Evolutionary conservation across 73 alveolate genomes (phyloP), one percentile per base, ranked within the genome.

Genomic region (Paramecium sonneborni): DNA sequence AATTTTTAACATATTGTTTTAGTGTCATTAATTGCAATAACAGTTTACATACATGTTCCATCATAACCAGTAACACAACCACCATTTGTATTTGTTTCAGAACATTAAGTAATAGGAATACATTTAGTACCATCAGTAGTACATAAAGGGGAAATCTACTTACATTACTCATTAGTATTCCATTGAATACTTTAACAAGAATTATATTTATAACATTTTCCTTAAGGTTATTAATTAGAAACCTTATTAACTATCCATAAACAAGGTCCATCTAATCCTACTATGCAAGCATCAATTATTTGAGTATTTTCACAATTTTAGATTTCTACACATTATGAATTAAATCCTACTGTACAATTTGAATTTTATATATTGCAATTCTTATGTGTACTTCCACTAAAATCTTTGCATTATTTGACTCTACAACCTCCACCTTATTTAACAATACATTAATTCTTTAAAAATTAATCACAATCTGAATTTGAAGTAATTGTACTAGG

Each of bases 201-300:
- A 41, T 38, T 79, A 28, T 30, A 79, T n/a, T 37, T 41, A 79
- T 79, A 44, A 44, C 90, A 79, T 43, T 24, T 39, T 74, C 87
- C 87, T n/a, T 74, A 35, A 5, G 24, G 4, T 74, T 32, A 52
- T 0, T 52, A 28, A 52, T 15, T 52, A 52, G 68, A 15, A 14
- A 15, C 2, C 6, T 15, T 6, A 2, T 62, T 26, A 26, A 32
- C 26, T 41, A 43, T 44, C 90, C 90, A 79, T 79, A 79, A 39
- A 79, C 90, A 79, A n/a, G 74, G 43, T 5, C 90, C 90, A 43
- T 79, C 72, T 20, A 79, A 44, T 20, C 90, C 90, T 24, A 7
- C 39, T 8, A 79, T 26, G 30, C 90, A 79, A 30, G 90, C 39
- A 2, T 8, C 69, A 41, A 41, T 3, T 41, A 34, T 41, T 5